A percentile compares a stretch with the other conserved stretches of the same genome.
Conservation (phyloP, 805 yeast genomes). For the Huiozyma naganishii region DNA sequence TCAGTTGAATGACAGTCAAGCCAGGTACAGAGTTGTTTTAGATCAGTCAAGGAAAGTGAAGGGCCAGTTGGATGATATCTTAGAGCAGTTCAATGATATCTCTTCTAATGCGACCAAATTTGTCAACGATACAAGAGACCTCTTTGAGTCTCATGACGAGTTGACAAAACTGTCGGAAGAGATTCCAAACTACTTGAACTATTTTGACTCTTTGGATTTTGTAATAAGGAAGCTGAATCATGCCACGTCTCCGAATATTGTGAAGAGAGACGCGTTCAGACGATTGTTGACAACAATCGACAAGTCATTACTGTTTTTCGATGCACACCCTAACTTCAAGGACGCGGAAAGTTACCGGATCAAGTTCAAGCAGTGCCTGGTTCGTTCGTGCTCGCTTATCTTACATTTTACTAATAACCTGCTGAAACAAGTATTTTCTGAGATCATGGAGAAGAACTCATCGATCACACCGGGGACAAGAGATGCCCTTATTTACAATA, state of each 20-base stretch:
- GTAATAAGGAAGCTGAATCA: constrained; percentile 59
- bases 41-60: constrained; percentile 29
- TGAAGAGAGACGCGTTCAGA: constrained; percentile 46
- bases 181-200: constrained; percentile 47
- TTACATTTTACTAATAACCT: constrained; percentile 47
- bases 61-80: constrained; percentile 20
- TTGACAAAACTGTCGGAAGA: constrained; percentile 43
- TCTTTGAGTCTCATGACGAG: constrained; percentile 36
- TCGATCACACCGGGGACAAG: constrained; percentile 28
- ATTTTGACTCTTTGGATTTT: constrained; percentile 62
- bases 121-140: constrained; percentile 33
- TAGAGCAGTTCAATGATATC: constrained; percentile 26
- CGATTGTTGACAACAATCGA: constrained; percentile 50
- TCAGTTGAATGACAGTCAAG: constrained; percentile 25
- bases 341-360: constrained; percentile 60
- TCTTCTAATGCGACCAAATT: constrained; percentile 29
- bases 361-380: constrained; percentile 73
- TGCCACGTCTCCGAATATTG: constrained; percentile 53
- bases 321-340: constrained; percentile 46
- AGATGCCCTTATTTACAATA: constrained; percentile 56
- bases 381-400: constrained; percentile 66
- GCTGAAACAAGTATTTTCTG: constrained; percentile 28
- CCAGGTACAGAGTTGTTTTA: constrained; percentile 32
- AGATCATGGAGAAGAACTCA: constrained; percentile 19
- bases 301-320: constrained; percentile 50